Evolutionary conservation across 2,329 filamentous ascomycete species (phyloP), one percentile per base, ranked within the genome.

Genomic region (Fusarium continuum): DNA sequence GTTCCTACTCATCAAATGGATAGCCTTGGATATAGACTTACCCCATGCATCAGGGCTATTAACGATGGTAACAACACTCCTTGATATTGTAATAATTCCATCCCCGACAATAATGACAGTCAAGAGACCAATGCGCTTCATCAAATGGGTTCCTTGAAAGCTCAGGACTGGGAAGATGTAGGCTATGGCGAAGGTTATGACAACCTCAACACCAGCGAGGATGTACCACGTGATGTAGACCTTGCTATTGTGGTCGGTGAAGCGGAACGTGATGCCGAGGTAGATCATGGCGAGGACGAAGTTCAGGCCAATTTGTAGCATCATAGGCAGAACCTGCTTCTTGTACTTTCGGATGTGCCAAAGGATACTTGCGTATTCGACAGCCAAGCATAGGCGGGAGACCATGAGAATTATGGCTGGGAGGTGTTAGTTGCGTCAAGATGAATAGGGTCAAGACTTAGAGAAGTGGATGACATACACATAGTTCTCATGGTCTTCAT

Each of bases 81-180:
- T 75, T 2, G 76, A 75, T 8, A 89, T 77, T n/a, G 84, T 82
- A 32, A 89, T 87, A 14, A 88, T 83, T 45, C 86, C 86, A 68
- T 90, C 87, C 13, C 88, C 87, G 55, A 90, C 82, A 52, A 90
- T 86, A 58, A 90, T 88, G 41, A 89, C 78, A 0, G 87, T 90
- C 51, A 90, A 77, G 3, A 89, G 77, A 11, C 82, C 83, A 81
- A 90, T 83, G 9, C 88, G 81, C 67, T 87, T 85, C 68, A 87
- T 86, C 50, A 90, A 72, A 70, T 89, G 85, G 1, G 85, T 89
- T 52, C 83, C 79, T 56, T 85, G 82, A 69, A 90, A 87, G 49
- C 84, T 85, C 36, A 89, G 78, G 44, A 84, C 81, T 4, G 82
- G 78, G 71, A 81, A 88, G 20, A 78, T 73, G 43, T 80, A 82